Base-by-base conservation (phyloP, 1,139 yeast species). In the Kodamaea fungicola region DNA sequence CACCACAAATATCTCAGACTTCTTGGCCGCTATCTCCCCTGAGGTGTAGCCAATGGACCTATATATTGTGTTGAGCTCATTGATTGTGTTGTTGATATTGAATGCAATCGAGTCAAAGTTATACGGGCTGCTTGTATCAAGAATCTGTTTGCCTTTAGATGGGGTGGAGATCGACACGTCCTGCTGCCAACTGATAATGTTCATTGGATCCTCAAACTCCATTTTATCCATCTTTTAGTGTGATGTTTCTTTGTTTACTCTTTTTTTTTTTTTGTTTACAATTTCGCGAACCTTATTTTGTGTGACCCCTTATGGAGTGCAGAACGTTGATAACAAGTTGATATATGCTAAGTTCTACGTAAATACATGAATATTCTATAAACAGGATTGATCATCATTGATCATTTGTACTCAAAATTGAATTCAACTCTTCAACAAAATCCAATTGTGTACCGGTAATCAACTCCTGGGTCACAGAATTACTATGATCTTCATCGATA, bases 11-110 rank as follows among this genome's bases (percentile, higher is more conserved):
- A 71, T 67, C 40, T 70, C 69, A 7, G 63, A 43, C 42, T 66
- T 65, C 43, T 68, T 69, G 13, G 48, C 45, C 3, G 62, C 38
- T 8, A 65, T 62, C 40, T 71, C 74, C 3, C 48, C 41, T 2
- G 56, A 39, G 1, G 70, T 52, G 47, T 62, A 71, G 2, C 77
- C 77, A 19, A 71, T 71, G 35, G 57, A 57, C 31, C 51, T 51
- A 42, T 69, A 71, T 8, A 66, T 61, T 1, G 37, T 33, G 39
- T 61, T 58, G 31, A 71, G 51, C 27, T 66, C 68, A 23, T 50
- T 51, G 10, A 71, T 59, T 5, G 74, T 63, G 13, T 51, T 46
- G 40, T 64, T 64, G 24, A 71, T 50, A 26, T 52, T 47, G 12
- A 43, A 28, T 8, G 46, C 37, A 8, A 46, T 46, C 22, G 35